These are phyloP conservation scores for Kewa caespitosa DNA, from an alignment of 179 eudicot genomes.

Conservation along the genomic window DNA sequence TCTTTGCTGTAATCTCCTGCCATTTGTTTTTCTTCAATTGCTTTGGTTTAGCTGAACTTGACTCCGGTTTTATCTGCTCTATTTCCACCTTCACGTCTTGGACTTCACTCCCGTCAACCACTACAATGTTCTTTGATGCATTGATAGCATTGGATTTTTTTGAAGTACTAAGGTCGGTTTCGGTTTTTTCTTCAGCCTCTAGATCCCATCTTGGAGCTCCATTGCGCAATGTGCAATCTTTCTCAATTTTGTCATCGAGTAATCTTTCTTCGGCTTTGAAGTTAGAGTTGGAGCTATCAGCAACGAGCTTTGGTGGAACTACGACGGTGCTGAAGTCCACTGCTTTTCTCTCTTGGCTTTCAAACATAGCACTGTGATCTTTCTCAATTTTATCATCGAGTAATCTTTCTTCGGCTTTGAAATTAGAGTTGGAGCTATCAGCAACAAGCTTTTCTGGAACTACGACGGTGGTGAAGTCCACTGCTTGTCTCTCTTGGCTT, in stretches of 20 bases:
- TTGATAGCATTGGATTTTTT: slow-evolving; percentile 11
- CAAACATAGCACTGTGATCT: too few relatives aligned
- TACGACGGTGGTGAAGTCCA: too few relatives aligned
- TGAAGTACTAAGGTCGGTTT: not conserved
- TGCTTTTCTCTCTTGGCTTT: too few relatives aligned
- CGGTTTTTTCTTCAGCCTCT: slow-evolving; percentile 21
- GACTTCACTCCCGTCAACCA: slow-evolving; percentile 14
- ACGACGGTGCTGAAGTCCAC: too few relatives aligned
- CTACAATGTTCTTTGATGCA: slow-evolving; percentile 16
- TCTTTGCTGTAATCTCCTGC: slow-evolving; percentile 42
- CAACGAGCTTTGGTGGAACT: too few relatives aligned
- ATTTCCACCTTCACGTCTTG: slow-evolving; percentile 34
- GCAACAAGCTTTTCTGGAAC: too few relatives aligned
- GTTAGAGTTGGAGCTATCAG: not conserved
- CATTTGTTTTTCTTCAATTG: slow-evolving; percentile 34
- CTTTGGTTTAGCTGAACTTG: slow-evolving; percentile 23
- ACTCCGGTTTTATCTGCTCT: slow-evolving; percentile 21
- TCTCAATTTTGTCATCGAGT: slow-evolving; percentile 6
- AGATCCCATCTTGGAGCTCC: slow-evolving; percentile 41
- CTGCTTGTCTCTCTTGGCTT: too few relatives aligned
- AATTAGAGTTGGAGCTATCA: not conserved
- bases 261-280: not conserved
- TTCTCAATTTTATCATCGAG: slow-evolving; percentile 12
- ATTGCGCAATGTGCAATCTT: slow-evolving; percentile 34
- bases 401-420: not conserved